Evolutionary conservation across 2,329 filamentous ascomycete species (phyloP).

Genomic region (Colletotrichum agaves): DNA sequence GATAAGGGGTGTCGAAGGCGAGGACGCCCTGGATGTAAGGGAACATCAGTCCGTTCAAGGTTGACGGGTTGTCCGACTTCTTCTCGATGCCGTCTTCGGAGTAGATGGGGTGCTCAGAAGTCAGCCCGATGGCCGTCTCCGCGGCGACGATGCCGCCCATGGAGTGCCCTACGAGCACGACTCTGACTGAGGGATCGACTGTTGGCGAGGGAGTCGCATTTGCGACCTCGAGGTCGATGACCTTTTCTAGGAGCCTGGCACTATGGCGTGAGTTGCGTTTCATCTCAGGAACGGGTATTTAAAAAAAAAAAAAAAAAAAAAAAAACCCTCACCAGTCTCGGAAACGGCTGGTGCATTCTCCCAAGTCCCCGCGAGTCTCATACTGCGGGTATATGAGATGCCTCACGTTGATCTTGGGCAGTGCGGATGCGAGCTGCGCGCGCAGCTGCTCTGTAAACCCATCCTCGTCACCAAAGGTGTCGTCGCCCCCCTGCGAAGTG

Average conservation of each 20-base stretch:
- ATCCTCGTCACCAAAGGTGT: constrained; percentile 76
- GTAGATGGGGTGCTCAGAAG: constrained; percentile 65
- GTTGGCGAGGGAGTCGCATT: constrained; percentile 84
- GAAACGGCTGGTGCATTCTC: constrained; percentile 77
- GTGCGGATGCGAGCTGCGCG: constrained; percentile 68
- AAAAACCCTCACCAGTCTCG: constrained; percentile 73
- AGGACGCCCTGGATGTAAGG: constrained; percentile 91
- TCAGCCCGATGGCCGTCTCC: constrained; percentile 82
- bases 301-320: too few relatives aligned
- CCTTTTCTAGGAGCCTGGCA: constrained; percentile 82
- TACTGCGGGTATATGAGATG: constrained; percentile 81
- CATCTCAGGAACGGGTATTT: background rate
- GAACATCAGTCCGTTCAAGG: constrained; percentile 81
- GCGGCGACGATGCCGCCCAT: constrained; percentile 96
- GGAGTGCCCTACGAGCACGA: constrained; percentile 85
- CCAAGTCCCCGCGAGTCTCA: constrained; percentile 82
- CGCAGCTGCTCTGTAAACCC: constrained; percentile 79
- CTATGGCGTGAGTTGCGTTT: background rate
- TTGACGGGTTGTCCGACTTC: constrained; percentile 45
- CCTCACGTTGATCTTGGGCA: constrained; percentile 76
- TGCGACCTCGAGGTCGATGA: constrained; percentile 93
- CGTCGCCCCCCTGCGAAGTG: constrained; percentile 71
- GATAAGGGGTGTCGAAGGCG: constrained; percentile 93
- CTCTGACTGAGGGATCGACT: constrained; percentile 84
- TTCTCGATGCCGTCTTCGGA: constrained; percentile 56